Conservation (phyloP, 2,329 filamentous ascomycete genomes). For the Fusarium concolor region DNA sequence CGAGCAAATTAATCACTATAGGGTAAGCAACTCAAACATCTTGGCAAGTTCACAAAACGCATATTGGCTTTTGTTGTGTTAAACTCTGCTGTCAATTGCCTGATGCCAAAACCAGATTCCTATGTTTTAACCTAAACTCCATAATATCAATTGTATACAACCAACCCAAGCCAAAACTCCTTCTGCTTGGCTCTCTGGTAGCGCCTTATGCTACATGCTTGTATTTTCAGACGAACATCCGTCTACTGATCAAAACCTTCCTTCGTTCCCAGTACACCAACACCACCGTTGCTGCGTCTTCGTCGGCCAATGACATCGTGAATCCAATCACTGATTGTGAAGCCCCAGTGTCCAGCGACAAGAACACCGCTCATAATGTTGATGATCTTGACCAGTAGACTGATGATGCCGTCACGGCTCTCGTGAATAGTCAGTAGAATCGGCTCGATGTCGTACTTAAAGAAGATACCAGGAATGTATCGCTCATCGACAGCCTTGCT, state of each 20-base stretch:
- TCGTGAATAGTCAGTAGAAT: constrained; percentile 89
- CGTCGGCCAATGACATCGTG: constrained; percentile 65
- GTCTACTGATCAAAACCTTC: constrained; percentile 48
- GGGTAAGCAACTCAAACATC: neutral
- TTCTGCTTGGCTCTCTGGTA: constrained; percentile 27
- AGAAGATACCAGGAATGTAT: constrained; percentile 87
- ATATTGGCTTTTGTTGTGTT: neutral
- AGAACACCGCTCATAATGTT: constrained; percentile 93
- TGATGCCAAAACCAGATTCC: constrained; percentile 31
- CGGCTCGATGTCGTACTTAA: constrained; percentile 99
- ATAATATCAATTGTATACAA: constrained; percentile 32
- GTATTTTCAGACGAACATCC: neutral
- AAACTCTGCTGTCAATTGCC: constrained; percentile 10
- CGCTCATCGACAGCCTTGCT: constrained; percentile 76
- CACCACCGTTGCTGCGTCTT: constrained; percentile 57
- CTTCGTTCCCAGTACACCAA: constrained; percentile 65
- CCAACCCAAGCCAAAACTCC: constrained; percentile 28
- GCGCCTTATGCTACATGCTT: constrained; percentile 23
- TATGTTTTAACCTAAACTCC: constrained; percentile 43
- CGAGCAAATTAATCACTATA: neutral
- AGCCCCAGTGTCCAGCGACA: constrained; percentile 94
- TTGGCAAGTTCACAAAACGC: neutral
- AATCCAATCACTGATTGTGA: constrained; percentile 83
- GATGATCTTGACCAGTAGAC: constrained; percentile 82
- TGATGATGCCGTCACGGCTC: constrained; percentile 78